Evolutionary conservation across 768 basidiomycete genomes (phyloP), one percentile per base, ranked within the genome.

Genomic region (Fomitopsis pulvina): DNA sequence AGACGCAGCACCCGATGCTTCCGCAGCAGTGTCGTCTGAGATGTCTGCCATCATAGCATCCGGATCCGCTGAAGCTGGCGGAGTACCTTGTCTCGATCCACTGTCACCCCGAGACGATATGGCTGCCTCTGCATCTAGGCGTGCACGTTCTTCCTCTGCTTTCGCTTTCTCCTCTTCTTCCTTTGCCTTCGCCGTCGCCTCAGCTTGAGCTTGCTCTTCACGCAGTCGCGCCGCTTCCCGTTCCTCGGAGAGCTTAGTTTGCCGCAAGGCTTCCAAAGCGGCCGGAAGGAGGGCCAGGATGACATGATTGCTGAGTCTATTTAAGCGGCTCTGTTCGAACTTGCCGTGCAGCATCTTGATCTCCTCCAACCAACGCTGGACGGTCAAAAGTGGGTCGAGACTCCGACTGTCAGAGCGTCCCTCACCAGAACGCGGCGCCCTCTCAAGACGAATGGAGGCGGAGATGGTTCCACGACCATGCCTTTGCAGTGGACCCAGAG

Each of bases 311-410:
- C 73, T 70, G 12, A 96, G 61, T 57, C 80, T 87, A 21, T 66
- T 72, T 18, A 81, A 72, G 18, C 91, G 78, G 50, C 87, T 83
- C 10, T 75, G 65, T 8, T 83, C 78, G 51, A 86, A 85, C 55
- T 82, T 81, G 14, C 87, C 85, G 50, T 92, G 83, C 21, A 89
- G 68, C 27, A 89, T 82, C 60, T 87, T 89, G 52, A 80, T 81
- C 65, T 95, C 93, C 62, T 95, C 92, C 1, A 78, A 71, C 94
- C 94, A 97, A 50, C 94, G 79, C 59, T 91, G 87, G 26, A 84
- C 62, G 1, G 93, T 95, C 9, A 87, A 73, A 48, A 90, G 68
- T 1, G 92, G 91, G 27, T 87, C 83, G 43, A 92, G 83, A 14
- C 24, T 41, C 30, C 80, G 81, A 34, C 68, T 75, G 52, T 81